A percentile compares a stretch with the other conserved stretches of the same genome.
Evolutionary conservation across 192 early-diverging fungal genomes (phyloP).

Genomic region (Rhizophagus sp.): DNA sequence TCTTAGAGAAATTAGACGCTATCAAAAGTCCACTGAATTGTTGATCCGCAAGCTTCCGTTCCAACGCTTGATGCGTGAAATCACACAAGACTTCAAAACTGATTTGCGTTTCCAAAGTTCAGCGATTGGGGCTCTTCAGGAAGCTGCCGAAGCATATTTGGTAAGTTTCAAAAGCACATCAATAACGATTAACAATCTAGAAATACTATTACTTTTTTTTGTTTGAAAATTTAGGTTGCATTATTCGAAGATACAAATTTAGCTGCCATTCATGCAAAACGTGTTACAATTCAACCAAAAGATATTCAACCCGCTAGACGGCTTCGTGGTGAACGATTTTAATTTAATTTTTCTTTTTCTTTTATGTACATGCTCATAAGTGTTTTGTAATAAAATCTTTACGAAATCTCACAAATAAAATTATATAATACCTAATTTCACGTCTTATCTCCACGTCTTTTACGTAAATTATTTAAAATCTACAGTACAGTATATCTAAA

Average conservation of each 20-base stretch:
- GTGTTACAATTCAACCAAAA: slow-evolving; percentile 99
- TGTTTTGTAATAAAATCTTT: too few species aligned
- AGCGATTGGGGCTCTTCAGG: slow-evolving; percentile 98
- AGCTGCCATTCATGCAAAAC: slow-evolving; percentile 99
- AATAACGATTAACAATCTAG: too few species aligned
- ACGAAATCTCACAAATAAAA: too few species aligned
- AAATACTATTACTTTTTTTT: too few species aligned
- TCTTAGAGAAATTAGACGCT: slow-evolving; percentile 89
- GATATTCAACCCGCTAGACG: slow-evolving; percentile 98
- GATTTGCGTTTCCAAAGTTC: slow-evolving; percentile 99
- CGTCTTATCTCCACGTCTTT: too few species aligned
- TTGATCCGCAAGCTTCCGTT: slow-evolving; percentile 92
- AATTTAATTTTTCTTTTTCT: slow-evolving; percentile 31
- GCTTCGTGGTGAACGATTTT: slow-evolving; percentile 90
- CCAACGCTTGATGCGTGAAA: slow-evolving; percentile 97
- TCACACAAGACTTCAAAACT: slow-evolving; percentile 99
- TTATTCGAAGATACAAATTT: slow-evolving; percentile 99
- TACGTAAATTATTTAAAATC: too few species aligned
- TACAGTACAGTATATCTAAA: too few species aligned
- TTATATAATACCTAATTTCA: too few species aligned
- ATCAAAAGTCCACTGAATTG: slow-evolving; percentile 96
- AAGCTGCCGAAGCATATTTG: slow-evolving; percentile 96
- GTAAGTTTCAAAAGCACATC: slow-evolving; percentile 41
- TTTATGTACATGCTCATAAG: too few species aligned
- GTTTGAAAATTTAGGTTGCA: slow-evolving; percentile 49